These are phyloP conservation scores for Dryadomyces quercus-mongolicae DNA, from an alignment of 2,329 filamentous ascomycete species.

Conservation along the genomic window DNA sequence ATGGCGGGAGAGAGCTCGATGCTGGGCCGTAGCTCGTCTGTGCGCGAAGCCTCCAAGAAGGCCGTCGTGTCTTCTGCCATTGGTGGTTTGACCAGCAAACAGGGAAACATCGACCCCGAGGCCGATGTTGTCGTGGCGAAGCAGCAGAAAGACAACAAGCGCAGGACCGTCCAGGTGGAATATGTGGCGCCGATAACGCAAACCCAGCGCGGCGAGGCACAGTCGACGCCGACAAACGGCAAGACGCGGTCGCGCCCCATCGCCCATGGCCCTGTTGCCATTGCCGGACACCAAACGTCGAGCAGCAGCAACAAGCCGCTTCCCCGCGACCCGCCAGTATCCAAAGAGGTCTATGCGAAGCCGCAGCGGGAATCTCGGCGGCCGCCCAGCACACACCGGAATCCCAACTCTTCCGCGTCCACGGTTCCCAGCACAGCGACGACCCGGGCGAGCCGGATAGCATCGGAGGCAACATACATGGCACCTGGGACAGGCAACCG, in stretches of 20 bases:
- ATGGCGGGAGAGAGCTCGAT: slow-evolving; percentile 43
- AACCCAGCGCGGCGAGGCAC: slow-evolving; percentile 53
- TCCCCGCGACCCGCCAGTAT: slow-evolving; percentile 41
- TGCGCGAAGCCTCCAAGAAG: slow-evolving; percentile 74
- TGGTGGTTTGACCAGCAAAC: slow-evolving; percentile 58
- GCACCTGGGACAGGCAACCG: slow-evolving; percentile 38
- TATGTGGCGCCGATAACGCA: slow-evolving; percentile 88
- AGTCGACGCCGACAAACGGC: slow-evolving; percentile 18
- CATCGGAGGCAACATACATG: slow-evolving; percentile 42
- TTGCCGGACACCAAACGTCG: slow-evolving; percentile 13
- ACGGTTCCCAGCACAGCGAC: slow-evolving; percentile 20
- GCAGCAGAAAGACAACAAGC: slow-evolving; percentile 74
- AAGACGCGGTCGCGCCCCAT: slow-evolving; percentile 42
- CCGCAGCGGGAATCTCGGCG: slow-evolving; percentile 24
- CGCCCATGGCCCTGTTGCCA: slow-evolving; percentile 38
- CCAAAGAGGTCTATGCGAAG: slow-evolving; percentile 29
- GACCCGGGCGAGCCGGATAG: slow-evolving; percentile 27
- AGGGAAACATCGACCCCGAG: slow-evolving; percentile 60
- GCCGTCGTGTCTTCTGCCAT: slow-evolving; percentile 32
- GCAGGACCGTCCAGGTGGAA: slow-evolving; percentile 91
- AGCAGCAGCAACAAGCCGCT: slow-evolving; percentile 41
- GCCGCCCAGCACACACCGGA: slow-evolving; percentile 36
- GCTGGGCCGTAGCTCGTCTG: slow-evolving; percentile 70
- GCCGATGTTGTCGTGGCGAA: slow-evolving; percentile 42
- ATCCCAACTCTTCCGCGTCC: slow-evolving; percentile 29